Conservation (phyloP, 768 basidiomycete species). For the Boletus sensibilis region DNA sequence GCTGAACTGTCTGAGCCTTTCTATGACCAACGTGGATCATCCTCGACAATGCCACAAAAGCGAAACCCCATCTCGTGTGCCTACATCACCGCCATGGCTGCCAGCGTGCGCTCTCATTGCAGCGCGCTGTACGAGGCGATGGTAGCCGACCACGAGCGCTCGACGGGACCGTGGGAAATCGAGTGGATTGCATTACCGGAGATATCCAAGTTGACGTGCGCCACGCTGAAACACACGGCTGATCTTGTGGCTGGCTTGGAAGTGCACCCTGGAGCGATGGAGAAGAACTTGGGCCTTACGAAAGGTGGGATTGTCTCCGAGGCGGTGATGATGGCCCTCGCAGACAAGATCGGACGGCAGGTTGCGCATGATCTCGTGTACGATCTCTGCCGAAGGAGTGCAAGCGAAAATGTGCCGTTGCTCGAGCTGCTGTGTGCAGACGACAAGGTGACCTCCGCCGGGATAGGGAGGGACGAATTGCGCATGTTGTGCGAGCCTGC, state of each 20-base stretch:
- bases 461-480: conserved; percentile 29
- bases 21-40: conserved; percentile 43
- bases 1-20: conserved; percentile 46
- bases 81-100: conserved; percentile 44
- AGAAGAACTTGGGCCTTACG: conserved; percentile 38
- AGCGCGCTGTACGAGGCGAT: conserved; percentile 44
- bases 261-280: conserved; percentile 41
- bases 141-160: conserved; percentile 49
- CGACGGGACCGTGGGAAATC: conserved; percentile 51
- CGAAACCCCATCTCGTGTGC: conserved; percentile 47
- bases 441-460: conserved; percentile 24
- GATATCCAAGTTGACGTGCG: conserved; percentile 43
- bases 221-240: conserved; percentile 38
- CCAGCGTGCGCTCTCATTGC: conserved; percentile 41
- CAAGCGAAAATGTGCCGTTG: conserved; percentile 29
- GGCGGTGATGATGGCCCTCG: conserved; percentile 49
- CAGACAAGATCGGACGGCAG: conserved; percentile 43
- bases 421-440: conserved; percentile 34
- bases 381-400: conserved; percentile 37
- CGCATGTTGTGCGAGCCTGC: conserved; percentile 37
- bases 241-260: conserved; percentile 40
- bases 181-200: conserved; percentile 50
- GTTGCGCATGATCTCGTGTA: conserved; percentile 46
- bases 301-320: conserved; percentile 43
- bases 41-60: conserved; percentile 52